These are phyloP conservation scores for Puya raimondii DNA, from an alignment of 176 grass and related monocot species.

Conservation along the genomic window DNA sequence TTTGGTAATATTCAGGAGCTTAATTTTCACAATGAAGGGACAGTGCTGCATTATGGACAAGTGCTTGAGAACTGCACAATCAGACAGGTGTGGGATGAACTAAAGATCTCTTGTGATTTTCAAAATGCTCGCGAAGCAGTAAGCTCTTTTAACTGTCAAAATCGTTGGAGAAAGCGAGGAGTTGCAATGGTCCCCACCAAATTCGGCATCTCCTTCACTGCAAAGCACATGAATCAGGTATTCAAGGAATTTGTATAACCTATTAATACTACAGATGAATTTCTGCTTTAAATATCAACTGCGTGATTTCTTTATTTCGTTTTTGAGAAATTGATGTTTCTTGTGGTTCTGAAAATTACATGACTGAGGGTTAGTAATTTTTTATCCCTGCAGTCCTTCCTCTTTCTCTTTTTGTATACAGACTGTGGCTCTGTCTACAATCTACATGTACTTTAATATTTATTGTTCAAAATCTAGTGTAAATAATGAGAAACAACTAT, in stretches of 20 bases:
- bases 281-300: neutral
- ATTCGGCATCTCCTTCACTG: constrained; percentile 91
- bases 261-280: constrained; percentile 6
- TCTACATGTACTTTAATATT: neutral
- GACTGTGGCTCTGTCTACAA: neutral
- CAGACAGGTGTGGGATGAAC: constrained; percentile 66
- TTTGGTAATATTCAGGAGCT: constrained; percentile 45
- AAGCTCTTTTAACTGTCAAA: constrained; percentile 47
- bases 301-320: too few relatives aligned
- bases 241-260: neutral
- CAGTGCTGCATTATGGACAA: constrained; percentile 70
- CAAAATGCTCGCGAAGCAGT: constrained; percentile 36
- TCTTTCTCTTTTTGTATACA: too few relatives aligned
- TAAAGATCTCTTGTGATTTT: constrained; percentile 83
- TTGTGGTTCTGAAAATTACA: neutral
- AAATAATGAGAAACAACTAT: too few relatives aligned
- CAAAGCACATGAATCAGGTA: constrained; percentile 89
- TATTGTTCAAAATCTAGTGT: neutral
- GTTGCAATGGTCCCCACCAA: constrained; percentile 88
- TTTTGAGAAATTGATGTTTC: neutral
- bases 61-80: constrained; percentile 60
- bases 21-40: constrained; percentile 81
- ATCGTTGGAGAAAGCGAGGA: constrained; percentile 86
- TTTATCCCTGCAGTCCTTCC: neutral
- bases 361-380: neutral